Evolutionary conservation across 495 filamentous ascomycete genomes (phyloP).

Genomic region (Cladorrhinum samala): DNA sequence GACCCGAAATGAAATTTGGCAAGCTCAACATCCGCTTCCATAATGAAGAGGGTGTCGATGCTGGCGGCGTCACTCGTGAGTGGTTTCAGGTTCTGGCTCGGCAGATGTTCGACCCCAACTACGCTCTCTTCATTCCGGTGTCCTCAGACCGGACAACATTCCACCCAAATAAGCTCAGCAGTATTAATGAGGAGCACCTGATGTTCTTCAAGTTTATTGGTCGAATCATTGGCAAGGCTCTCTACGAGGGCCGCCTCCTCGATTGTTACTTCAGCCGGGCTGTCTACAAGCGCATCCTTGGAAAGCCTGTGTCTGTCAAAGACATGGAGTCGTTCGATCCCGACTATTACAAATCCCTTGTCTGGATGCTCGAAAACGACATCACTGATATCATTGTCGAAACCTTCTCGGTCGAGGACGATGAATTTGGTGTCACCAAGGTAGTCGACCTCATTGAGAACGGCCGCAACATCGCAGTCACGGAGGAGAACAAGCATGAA

Average conservation of each 20-base stretch:
- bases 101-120: slow-evolving; percentile 99
- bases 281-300: slow-evolving; percentile 95
- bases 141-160: slow-evolving; percentile 98
- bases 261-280: slow-evolving; percentile 99
- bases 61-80: slow-evolving; percentile 94
- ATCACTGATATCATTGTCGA: slow-evolving; percentile 99
- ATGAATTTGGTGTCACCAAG: slow-evolving; percentile 84
- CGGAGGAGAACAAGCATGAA: slow-evolving; percentile 97
- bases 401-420: slow-evolving; percentile 88
- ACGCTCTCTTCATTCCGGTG: slow-evolving; percentile 91
- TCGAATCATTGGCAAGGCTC: slow-evolving; percentile 94
- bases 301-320: slow-evolving; percentile 92
- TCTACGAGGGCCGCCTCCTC: slow-evolving; percentile 92
- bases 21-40: slow-evolving; percentile 97
- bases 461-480: slow-evolving; percentile 87
- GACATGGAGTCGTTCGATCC: slow-evolving; percentile 99
- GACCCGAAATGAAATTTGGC: slow-evolving; percentile 95
- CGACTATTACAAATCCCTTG: slow-evolving; percentile 97
- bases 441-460: slow-evolving; percentile 82
- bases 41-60: slow-evolving; percentile 96
- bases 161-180: slow-evolving; percentile 91
- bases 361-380: slow-evolving; percentile 98
- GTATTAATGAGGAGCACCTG: slow-evolving; percentile 90
- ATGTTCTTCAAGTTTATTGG: slow-evolving; percentile 99
- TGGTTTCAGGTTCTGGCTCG: slow-evolving; percentile 98